Evolutionary conservation across 805 yeast species (phyloP).

Genomic region (Barnettozyma sucrosica): DNA sequence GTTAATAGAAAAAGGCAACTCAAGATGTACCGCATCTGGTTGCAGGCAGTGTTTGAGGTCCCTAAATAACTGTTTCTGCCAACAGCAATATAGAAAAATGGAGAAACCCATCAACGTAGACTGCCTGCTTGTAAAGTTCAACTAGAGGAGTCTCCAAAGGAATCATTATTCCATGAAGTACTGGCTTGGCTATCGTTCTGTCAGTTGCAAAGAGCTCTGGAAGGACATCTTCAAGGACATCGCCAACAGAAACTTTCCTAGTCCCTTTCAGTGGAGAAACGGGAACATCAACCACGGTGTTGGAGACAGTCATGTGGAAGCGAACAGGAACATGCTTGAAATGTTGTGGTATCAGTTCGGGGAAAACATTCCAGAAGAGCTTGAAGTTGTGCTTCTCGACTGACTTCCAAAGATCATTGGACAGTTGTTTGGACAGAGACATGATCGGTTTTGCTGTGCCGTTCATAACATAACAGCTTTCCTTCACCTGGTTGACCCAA

Average conservation of each 20-base stretch:
- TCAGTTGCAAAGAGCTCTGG: slow-evolving; percentile 43
- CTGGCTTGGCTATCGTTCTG: slow-evolving; percentile 35
- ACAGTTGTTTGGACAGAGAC: slow-evolving; percentile 61
- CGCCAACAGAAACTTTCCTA: slow-evolving; percentile 30
- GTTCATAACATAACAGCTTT: slow-evolving; percentile 65
- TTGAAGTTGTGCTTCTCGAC: slow-evolving; percentile 33
- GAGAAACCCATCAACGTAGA: slow-evolving; percentile 60
- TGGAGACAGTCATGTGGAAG: slow-evolving; percentile 37
- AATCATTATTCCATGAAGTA: slow-evolving; percentile 51
- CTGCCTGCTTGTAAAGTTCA: slow-evolving; percentile 39
- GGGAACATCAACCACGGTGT: slow-evolving; percentile 33
- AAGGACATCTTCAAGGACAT: slow-evolving; percentile 32
- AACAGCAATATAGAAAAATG: slow-evolving; percentile 45
- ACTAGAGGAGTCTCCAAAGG: slow-evolving; percentile 39
- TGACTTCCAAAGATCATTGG: slow-evolving; percentile 52
- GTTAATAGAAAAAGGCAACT: slow-evolving; percentile 89
- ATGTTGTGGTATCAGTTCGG: slow-evolving; percentile 21
- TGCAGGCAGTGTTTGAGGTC: slow-evolving; percentile 79
- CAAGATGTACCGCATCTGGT: slow-evolving; percentile 96
- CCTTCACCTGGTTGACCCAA: slow-evolving; percentile 79
- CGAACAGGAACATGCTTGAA: slow-evolving; percentile 43
- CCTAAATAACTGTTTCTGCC: slow-evolving; percentile 18
- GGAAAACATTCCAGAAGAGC: slow-evolving; percentile 20
- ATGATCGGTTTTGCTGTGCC: slow-evolving; percentile 81
- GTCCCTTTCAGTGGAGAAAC: slow-evolving; percentile 10